phyloP scores from a whole-genome alignment of 129 eudicot genomes.

The Centella asiatica region DNA sequence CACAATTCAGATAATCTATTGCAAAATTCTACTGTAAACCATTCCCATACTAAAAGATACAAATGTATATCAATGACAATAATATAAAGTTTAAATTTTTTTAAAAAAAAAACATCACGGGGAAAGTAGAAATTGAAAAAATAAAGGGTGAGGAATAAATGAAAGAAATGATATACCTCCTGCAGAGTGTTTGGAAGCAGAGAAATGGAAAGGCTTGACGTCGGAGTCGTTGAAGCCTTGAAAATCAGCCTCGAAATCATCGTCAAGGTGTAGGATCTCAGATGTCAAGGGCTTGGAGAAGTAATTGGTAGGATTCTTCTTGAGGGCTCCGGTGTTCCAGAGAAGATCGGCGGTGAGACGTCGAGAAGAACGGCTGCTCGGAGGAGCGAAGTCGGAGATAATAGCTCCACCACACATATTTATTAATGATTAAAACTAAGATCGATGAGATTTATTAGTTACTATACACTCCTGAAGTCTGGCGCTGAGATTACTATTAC shows the following conservation, averaged over 20 bases:
- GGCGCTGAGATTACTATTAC: too few relatives aligned
- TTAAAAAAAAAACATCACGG: too few relatives aligned
- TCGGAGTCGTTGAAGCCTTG: conserved; percentile 47
- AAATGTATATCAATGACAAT: too few relatives aligned
- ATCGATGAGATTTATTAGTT: too few relatives aligned
- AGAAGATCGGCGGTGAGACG: conserved; percentile 54
- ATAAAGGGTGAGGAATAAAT: background rate
- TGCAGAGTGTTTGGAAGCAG: conserved; percentile 31
- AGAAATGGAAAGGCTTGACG: conserved; percentile 37
- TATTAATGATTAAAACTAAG: background rate
- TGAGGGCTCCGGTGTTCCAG: conserved; percentile 32
- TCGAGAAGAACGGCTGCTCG: conserved; percentile 30
- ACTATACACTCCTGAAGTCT: too few relatives aligned
- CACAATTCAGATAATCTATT: too few relatives aligned
- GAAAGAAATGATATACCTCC: conserved; percentile 13
- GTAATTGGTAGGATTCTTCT: conserved; percentile 31
- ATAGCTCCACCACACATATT: conserved; percentile 98
- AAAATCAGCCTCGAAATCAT: conserved; percentile 80
- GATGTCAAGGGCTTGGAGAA: conserved; percentile 46
- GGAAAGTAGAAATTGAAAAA: background rate
- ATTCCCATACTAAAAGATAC: too few relatives aligned
- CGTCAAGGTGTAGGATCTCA: conserved; percentile 29
- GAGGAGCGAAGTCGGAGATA: conserved; percentile 53
- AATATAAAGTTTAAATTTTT: too few relatives aligned
- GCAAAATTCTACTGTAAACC: too few relatives aligned